A percentile compares a stretch with the other conserved stretches of the same genome.
Evolutionary conservation across 2,329 filamentous ascomycete species (phyloP).

Genomic region (Ascochyta koolunga): DNA sequence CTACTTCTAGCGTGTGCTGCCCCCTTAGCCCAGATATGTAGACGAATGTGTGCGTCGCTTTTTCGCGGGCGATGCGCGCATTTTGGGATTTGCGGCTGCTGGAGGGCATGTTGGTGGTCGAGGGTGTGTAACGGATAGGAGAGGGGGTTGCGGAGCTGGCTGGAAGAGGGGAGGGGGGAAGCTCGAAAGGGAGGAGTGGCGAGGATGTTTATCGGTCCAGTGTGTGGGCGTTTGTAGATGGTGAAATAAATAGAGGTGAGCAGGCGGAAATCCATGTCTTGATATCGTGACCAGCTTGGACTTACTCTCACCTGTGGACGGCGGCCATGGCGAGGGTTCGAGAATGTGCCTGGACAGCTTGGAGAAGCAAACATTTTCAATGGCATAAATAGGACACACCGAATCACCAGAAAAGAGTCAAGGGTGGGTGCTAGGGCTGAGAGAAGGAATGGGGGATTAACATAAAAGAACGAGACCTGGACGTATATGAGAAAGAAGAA

Average conservation of each 20-base stretch:
- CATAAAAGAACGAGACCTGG: too few relatives aligned
- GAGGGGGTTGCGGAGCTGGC: neutral
- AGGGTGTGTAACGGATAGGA: too few relatives aligned
- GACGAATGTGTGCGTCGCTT: slow-evolving; percentile 22
- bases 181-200: too few relatives aligned
- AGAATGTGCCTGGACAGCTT: too few relatives aligned
- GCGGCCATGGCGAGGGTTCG: too few relatives aligned
- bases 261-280: neutral
- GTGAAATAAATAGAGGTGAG: neutral
- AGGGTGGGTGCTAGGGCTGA: too few relatives aligned
- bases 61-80: slow-evolving; percentile 9
- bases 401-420: too few relatives aligned
- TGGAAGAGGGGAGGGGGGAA: too few relatives aligned
- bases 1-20: slow-evolving; percentile 26
- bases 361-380: too few relatives aligned
- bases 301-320: neutral
- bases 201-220: neutral
- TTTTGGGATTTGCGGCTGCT: neutral
- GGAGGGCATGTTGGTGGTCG: neutral
- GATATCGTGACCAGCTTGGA: neutral
- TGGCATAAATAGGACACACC: too few relatives aligned
- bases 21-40: slow-evolving; percentile 34
- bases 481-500: too few relatives aligned
- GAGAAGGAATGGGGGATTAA: too few relatives aligned
- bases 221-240: neutral